These are phyloP conservation scores for Pyrus betulifolia DNA, from an alignment of 306 rosid species.

Conservation along the genomic window DNA sequence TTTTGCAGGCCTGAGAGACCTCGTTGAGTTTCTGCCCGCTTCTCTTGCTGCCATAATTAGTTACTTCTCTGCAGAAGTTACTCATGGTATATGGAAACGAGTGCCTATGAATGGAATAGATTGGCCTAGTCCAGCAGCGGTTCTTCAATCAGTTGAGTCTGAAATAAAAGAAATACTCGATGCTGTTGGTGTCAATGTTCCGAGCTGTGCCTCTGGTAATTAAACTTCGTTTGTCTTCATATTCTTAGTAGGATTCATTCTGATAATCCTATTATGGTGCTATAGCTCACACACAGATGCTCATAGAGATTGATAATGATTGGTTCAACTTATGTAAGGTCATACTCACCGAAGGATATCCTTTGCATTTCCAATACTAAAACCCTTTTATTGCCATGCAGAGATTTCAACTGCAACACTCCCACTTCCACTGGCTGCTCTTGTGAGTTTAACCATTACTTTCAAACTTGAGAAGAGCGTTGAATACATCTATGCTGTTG, in stretches of 20 bases:
- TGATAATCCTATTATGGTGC: background rate
- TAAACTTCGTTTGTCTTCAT: background rate
- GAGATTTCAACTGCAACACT: constrained; percentile 49
- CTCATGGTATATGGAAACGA: constrained; percentile 75
- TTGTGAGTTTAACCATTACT: constrained; percentile 78
- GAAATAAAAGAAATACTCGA: constrained; percentile 58
- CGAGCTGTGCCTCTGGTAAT: constrained; percentile 49
- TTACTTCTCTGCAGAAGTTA: constrained; percentile 75
- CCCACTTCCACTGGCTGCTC: constrained; percentile 81
- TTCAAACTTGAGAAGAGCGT: constrained; percentile 62
- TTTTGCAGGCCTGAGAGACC: constrained; percentile 70
- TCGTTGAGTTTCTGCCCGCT: constrained; percentile 76
- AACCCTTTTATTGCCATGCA: constrained; percentile 6
- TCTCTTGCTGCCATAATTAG: constrained; percentile 63
- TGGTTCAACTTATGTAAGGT: background rate
- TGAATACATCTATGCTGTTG: constrained; percentile 57
- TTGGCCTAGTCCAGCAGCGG: constrained; percentile 85
- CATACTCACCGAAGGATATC: background rate
- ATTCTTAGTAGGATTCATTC: background rate
- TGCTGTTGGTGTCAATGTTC: constrained; percentile 59
- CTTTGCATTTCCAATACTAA: background rate
- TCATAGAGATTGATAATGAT: background rate
- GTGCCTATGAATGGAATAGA: constrained; percentile 83
- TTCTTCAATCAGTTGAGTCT: constrained; percentile 47
- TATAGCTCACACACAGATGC: background rate